Base-by-base conservation (phyloP, 257 asterid genomes). In the Nicotiana paniculata region DNA sequence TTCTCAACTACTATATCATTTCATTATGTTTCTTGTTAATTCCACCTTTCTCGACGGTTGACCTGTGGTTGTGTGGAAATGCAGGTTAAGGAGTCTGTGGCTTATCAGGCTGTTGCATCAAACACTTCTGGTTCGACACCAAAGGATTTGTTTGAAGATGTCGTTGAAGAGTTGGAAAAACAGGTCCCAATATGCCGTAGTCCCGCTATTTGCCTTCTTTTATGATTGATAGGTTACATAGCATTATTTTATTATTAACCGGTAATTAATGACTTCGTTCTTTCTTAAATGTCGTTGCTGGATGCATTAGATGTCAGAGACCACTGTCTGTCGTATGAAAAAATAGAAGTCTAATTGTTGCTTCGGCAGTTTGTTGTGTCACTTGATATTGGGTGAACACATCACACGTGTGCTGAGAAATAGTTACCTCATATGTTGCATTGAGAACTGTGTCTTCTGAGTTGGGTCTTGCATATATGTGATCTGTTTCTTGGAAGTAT, bases 121-220 rank as follows among this genome's bases (percentile, higher is more conserved):
- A 94, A 94, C 86, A 87, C 86, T 66, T 89, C 97, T 82, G 99
- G 99, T 86, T 96, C 99, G 80, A 94, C 97, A 82, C 97, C 99
- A 32, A 93, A 82, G 89, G 98, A 92, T 87, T 91, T 96, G 93
- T 96, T 96, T 85, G 98, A 94, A 89, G 98, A 94, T 82, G 88
- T 87, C 53, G 85, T 79, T 37, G 99, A 96, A 87, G 98, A 93
- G 88, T 83, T 96, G 86, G 98, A 90, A 86, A 90, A 90, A 83
- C 93, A 92, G 97, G 99, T 96, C 86, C 51, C 48, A 82, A 39
- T 75, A 77, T 43, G 64, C 17, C 6, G 61, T 64, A 16, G 46
- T 21, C 8, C 18, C 62, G 17, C 66, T 80, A 54, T 54, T 46
- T 21, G 37, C 59, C 13, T 24, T 46, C 37, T 21, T 46, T 72